Base-by-base conservation (phyloP, 2,329 filamentous ascomycete species). In the Ceratocystis alfenasii region DNA sequence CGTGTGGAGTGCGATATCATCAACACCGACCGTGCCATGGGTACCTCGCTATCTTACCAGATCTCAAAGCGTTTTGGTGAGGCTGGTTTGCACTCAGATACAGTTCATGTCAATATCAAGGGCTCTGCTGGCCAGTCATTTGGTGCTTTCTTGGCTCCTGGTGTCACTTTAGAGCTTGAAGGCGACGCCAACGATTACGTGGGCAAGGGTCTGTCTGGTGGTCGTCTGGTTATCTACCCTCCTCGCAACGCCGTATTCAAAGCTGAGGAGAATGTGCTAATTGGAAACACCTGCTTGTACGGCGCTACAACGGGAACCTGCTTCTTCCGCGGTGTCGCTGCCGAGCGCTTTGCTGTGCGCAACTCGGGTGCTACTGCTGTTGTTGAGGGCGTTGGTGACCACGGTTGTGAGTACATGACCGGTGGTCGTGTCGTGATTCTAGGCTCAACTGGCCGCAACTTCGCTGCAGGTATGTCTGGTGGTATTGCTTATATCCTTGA, bases 381-480 rank as follows among this genome's bases (percentile, higher is more conserved):
- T 70, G 92, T 96, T 69, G 93, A 97, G 77, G 93, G 93, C 78
- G 84, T 95, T 70, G 93, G 93, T 81, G 93, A 97, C 76, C 93
- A 97, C 75, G 89, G 90, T 69, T 96, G 92, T 74, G 93, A 97
- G 81, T 97, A 97, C 83, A 97, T 97, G 93, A 96, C 93, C 72
- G 93, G 93, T 74, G 93, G 93, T 74, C 90, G 92, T 73, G 82
- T 96, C 63, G 79, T 97, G 69, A 83, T 95, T 72, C 83, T 97
- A 61, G 93, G 93, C 67, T 85, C 84, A 72, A 96, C 91, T 73
- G 93, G 93, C 59, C 92, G 93, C 71, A 97, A 97, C 81, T 97
- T 97, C 73, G 93, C 92, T 71, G 93, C 93, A 68, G 93, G 93
- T 81, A 97, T 97, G 93, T 96, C 92, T 73, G 93, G 93, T 74